Evolutionary conservation across 2,329 filamentous ascomycete species (phyloP).

Genomic region (Trichoderma semiorbis): DNA sequence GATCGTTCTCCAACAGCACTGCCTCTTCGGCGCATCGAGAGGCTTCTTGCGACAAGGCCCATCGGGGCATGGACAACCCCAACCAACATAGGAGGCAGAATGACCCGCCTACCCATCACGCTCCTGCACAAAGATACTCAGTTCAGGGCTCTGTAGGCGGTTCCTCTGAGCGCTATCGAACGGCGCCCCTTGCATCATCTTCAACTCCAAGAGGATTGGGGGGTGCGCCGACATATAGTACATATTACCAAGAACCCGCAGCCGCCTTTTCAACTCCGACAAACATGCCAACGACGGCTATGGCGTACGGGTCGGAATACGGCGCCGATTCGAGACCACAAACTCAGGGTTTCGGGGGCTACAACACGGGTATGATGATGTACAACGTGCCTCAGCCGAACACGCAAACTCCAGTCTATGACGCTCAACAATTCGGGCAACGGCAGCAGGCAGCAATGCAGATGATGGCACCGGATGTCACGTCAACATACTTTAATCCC

Average conservation of each 20-base stretch:
- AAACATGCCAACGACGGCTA: slow-evolving; percentile 53
- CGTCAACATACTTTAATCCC: slow-evolving; percentile 68
- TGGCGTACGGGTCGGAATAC: slow-evolving; percentile 64
- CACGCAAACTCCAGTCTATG: slow-evolving; percentile 65
- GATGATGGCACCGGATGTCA: slow-evolving; percentile 50
- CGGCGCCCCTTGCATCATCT: slow-evolving; percentile 48
- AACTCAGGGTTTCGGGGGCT: slow-evolving; percentile 53
- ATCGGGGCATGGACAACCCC: slow-evolving; percentile 19
- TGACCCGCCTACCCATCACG: slow-evolving; percentile 54
- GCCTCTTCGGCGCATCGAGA: slow-evolving; percentile 11
- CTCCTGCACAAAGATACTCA: slow-evolving; percentile 52
- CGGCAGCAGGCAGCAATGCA: slow-evolving; percentile 76
- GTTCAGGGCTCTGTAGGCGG: slow-evolving; percentile 43
- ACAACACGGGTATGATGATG: slow-evolving; percentile 66
- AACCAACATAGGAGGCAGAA: slow-evolving; percentile 19
- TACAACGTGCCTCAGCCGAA: slow-evolving; percentile 70
- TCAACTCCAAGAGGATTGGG: slow-evolving; percentile 50
- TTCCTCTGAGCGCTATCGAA: slow-evolving; percentile 44
- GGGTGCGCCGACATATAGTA: slow-evolving; percentile 54
- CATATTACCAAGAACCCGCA: slow-evolving; percentile 56
- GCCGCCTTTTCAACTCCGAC: slow-evolving; percentile 50
- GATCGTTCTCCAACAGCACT: background rate
- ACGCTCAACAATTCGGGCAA: slow-evolving; percentile 70
- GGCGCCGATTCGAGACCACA: slow-evolving; percentile 58
- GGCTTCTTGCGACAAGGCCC: slow-evolving; percentile 3